Evolutionary conservation across 805 yeast genomes (phyloP), one percentile per base, ranked within the genome.

Genomic region (Wickerhamiella nectarea): DNA sequence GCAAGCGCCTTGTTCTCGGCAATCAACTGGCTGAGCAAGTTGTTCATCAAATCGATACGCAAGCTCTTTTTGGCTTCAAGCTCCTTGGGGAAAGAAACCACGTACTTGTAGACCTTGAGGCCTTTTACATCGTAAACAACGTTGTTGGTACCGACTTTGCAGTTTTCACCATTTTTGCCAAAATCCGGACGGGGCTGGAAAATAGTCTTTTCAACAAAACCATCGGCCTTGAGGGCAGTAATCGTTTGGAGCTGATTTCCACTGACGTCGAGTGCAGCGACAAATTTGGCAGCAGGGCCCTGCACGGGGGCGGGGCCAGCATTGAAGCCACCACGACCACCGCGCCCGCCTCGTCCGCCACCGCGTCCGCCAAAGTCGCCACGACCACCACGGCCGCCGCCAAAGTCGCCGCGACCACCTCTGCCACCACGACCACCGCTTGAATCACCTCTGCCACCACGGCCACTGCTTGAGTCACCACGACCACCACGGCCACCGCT

Each of bases 291-390:
- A 11, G 26, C 38, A 19, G 43, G 43, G 11, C 43, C 43, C 6
- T n/a, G 25, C 19, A 40, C 43, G 29, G 43, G 43, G n/a, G 43
- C 33, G 26, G 43, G 43, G 18, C 38, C 43, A 36, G 38, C 38
- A 10, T 17, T 33, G 26, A 34, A 33, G 18, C 38, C 43, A 7
- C 38, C 38, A 22, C 43, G 38, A n/a, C 43, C 38, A 8, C 43
- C 43, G n/a, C 43, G 43, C 12, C 43, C 43, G 6, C 37, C 43
- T n/a, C 43, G 31, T 10, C 43, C 31, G 11, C 37, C 43, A 22
- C 43, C 31, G 31, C 43, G 21, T 12, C 35, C 21, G 8, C 24
- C 24, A 21, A 21, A 21, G 24, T 21, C 24, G 17, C 34, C 20
- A 6, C 35, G 18, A 14, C 34, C 42, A 31, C 29, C 26, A 6